Evolutionary conservation across 495 filamentous ascomycete genomes (phyloP).

Genomic region (Jackrogersella multiformis): DNA sequence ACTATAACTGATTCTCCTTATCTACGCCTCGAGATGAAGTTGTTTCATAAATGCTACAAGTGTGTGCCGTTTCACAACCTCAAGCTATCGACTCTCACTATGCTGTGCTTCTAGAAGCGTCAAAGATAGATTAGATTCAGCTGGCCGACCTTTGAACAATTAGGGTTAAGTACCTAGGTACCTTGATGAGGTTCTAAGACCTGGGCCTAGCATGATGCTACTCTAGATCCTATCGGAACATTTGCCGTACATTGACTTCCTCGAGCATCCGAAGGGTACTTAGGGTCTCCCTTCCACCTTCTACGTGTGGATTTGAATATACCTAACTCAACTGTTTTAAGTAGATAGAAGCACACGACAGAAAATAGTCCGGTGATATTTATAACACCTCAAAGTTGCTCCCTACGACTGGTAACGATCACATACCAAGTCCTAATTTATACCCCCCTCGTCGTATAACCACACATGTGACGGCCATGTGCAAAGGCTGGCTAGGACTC

Average conservation of each 20-base stretch:
- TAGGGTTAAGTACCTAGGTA: background rate
- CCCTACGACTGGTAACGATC: too few relatives aligned
- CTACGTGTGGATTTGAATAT: background rate
- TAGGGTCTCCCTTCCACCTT: background rate
- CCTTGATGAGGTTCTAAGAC: background rate
- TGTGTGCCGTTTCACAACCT: background rate
- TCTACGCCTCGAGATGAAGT: too few relatives aligned
- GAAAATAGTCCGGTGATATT: background rate
- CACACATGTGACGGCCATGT: background rate
- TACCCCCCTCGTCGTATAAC: background rate
- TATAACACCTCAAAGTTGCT: too few relatives aligned
- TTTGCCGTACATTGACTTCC: background rate
- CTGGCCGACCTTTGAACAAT: background rate
- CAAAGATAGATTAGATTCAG: background rate
- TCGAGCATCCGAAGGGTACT: background rate
- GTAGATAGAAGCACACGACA: background rate
- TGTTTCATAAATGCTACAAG: background rate
- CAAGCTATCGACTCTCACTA: background rate
- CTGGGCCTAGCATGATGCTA: background rate
- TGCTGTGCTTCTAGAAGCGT: background rate
- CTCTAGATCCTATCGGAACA: background rate
- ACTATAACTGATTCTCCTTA: too few relatives aligned
- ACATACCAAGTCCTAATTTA: background rate
- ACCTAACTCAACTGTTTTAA: too few relatives aligned
- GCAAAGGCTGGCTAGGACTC: background rate